Conservation (phyloP, 2,329 filamentous ascomycete species). For the Fusarium sp. region DNA sequence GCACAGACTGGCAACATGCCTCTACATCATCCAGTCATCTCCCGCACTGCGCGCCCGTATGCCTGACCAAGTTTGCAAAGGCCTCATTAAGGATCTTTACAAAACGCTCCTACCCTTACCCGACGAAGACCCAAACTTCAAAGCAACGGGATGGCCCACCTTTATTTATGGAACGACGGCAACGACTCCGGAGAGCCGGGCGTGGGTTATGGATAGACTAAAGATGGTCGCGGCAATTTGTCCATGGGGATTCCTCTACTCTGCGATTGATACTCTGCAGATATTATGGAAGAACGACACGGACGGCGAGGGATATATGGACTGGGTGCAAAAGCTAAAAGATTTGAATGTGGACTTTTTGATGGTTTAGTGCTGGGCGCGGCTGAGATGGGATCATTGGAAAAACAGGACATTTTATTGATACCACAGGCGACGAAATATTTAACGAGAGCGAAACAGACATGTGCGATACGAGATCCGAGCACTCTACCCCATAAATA, state of each 20-base stretch:
- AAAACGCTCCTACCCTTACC: constrained; percentile 62
- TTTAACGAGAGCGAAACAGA: constrained; percentile 15
- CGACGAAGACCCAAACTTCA: constrained; percentile 65
- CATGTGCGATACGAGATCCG: neutral
- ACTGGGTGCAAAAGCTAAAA: constrained; percentile 60
- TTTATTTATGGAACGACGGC: constrained; percentile 68
- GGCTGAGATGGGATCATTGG: constrained; percentile 37
- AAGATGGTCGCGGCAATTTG: constrained; percentile 54
- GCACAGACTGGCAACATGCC: constrained; percentile 59
- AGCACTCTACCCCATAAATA: neutral
- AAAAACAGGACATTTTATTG: constrained; percentile 34
- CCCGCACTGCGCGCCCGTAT: constrained; percentile 46
- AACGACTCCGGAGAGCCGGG: constrained; percentile 55
- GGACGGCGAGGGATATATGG: constrained; percentile 43
- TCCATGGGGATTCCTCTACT: constrained; percentile 64
- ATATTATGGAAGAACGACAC: constrained; percentile 58
- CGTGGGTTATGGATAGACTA: constrained; percentile 63
- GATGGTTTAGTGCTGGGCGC: constrained; percentile 27
- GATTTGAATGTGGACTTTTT: constrained; percentile 57
- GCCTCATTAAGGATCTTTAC: constrained; percentile 61
- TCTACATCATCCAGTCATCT: constrained; percentile 60
- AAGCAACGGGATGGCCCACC: constrained; percentile 68
- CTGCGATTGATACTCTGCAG: constrained; percentile 60
- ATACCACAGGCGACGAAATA: constrained; percentile 33
- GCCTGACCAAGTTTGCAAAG: constrained; percentile 39